A percentile compares a stretch with the other conserved stretches of the same genome.
These are phyloP conservation scores for Chaetomiaceae sp. DNA, from an alignment of 2,329 filamentous ascomycete species.

Conservation along the genomic window DNA sequence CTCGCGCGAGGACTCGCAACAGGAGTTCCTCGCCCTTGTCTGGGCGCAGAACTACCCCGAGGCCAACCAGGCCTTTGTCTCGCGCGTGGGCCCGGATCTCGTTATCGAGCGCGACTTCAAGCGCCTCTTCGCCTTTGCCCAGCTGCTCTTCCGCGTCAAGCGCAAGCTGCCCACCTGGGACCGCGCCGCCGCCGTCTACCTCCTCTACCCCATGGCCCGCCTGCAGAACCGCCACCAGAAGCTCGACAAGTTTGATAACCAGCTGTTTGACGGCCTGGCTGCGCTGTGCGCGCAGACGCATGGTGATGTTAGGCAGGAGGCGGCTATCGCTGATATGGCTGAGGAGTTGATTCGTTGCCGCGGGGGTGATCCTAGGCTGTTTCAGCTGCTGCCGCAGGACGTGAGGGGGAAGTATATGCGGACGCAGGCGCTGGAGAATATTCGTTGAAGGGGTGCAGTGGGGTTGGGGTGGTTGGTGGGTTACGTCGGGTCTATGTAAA, in stretches of 20 bases:
- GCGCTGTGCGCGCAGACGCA: conserved; percentile 53
- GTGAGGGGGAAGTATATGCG: conserved; percentile 61
- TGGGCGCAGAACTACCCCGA: conserved; percentile 70
- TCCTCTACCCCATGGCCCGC: conserved; percentile 51
- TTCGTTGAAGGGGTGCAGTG: conserved; percentile 7
- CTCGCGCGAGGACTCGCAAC: conserved; percentile 61
- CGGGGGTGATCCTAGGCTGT: conserved; percentile 48
- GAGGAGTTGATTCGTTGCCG: conserved; percentile 61
- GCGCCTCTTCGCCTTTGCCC: conserved; percentile 49
- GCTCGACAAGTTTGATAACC: conserved; percentile 27
- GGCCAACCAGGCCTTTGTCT: conserved; percentile 78
- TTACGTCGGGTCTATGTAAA: background rate
- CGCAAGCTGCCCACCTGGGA: conserved; percentile 67
- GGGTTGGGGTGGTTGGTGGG: background rate
- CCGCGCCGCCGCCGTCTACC: conserved; percentile 74
- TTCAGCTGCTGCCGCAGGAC: conserved; percentile 64
- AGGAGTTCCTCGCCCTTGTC: conserved; percentile 75
- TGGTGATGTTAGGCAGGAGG: conserved; percentile 52
- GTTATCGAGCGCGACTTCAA: conserved; percentile 79
- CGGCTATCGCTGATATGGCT: conserved; percentile 79
- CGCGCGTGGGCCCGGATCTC: conserved; percentile 73
- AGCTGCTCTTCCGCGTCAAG: conserved; percentile 67
- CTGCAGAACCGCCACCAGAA: conserved; percentile 33
- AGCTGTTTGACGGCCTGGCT: conserved; percentile 52
- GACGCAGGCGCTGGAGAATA: conserved; percentile 21